phyloP scores from a whole-genome alignment of 2,329 filamentous ascomycete genomes.

The Cladosporium austrohemisphaericum region DNA sequence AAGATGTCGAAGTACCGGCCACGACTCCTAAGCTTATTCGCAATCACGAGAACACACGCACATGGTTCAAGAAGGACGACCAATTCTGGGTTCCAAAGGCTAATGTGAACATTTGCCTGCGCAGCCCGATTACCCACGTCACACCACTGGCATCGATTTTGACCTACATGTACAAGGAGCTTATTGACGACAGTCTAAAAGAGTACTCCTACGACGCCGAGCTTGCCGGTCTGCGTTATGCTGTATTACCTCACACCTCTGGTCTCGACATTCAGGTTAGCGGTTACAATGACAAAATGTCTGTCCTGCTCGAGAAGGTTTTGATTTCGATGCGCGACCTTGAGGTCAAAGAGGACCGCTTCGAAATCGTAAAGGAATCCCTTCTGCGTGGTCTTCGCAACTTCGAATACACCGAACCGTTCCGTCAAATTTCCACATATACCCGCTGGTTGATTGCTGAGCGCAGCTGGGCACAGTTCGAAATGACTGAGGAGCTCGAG shows the following conservation, averaged over 20 bases:
- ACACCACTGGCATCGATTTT: constrained; percentile 77
- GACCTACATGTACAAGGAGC: constrained; percentile 73
- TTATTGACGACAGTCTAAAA: constrained; percentile 82
- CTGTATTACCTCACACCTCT: constrained; percentile 65
- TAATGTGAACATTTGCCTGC: constrained; percentile 75
- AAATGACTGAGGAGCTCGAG: constrained; percentile 72
- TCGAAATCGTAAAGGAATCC: constrained; percentile 86
- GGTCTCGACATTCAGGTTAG: constrained; percentile 75
- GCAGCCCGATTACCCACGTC: constrained; percentile 73
- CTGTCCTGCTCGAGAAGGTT: constrained; percentile 85
- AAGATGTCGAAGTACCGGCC: constrained; percentile 72
- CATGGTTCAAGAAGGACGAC: constrained; percentile 99
- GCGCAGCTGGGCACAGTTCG: constrained; percentile 72
- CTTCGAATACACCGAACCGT: constrained; percentile 82
- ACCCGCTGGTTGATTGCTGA: constrained; percentile 76
- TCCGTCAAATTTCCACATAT: constrained; percentile 80
- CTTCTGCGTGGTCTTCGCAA: constrained; percentile 75
- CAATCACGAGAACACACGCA: constrained; percentile 73
- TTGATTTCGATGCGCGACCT: constrained; percentile 79
- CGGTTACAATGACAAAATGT: constrained; percentile 95
- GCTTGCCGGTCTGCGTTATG: constrained; percentile 82
- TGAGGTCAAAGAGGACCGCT: constrained; percentile 79
- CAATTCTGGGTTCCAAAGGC: constrained; percentile 98
- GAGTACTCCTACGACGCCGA: constrained; percentile 97
- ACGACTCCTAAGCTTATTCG: constrained; percentile 76